Percentiles rank a stretch among this genome's conserved stretches.
These are phyloP conservation scores for Hyaloscypha finlandica DNA, from an alignment of 495 filamentous ascomycete genomes.

Conservation along the genomic window DNA sequence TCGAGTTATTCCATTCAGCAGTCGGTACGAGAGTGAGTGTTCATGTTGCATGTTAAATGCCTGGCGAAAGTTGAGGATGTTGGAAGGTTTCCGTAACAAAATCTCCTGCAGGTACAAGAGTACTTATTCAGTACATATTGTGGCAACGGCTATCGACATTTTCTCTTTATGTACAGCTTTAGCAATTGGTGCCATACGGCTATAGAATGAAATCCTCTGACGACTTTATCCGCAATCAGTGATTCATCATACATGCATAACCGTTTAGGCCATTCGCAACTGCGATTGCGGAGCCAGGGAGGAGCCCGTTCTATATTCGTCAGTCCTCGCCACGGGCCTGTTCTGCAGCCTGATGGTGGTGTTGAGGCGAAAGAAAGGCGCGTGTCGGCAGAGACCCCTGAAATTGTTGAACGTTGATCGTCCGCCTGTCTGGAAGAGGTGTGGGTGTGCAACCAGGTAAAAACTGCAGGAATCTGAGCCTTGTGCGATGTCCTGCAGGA, in stretches of 20 bases:
- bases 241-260: conserved; percentile 1
- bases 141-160: not conserved
- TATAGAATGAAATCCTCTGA: not conserved
- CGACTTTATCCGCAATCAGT: not conserved
- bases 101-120: conserved; percentile 4
- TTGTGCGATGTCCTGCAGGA: conserved; percentile 2
- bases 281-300: conserved; percentile 2
- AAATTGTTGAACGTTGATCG: not conserved
- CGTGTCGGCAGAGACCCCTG: conserved; percentile 8
- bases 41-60: not conserved
- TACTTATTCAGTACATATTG: not conserved
- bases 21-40: not conserved
- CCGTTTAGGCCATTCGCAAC: not conserved
- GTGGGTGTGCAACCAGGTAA: not conserved
- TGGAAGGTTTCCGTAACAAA: not conserved
- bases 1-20: not conserved
- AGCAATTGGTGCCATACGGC: not conserved
- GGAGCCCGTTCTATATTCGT: not conserved
- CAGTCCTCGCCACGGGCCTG: not conserved
- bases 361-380: not conserved
- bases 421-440: not conserved
- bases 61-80: not conserved
- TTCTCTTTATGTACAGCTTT: not conserved
- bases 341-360: not conserved
- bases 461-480: not conserved